phyloP scores from a whole-genome alignment of 1,139 yeast species.

The Pichia sp. region DNA sequence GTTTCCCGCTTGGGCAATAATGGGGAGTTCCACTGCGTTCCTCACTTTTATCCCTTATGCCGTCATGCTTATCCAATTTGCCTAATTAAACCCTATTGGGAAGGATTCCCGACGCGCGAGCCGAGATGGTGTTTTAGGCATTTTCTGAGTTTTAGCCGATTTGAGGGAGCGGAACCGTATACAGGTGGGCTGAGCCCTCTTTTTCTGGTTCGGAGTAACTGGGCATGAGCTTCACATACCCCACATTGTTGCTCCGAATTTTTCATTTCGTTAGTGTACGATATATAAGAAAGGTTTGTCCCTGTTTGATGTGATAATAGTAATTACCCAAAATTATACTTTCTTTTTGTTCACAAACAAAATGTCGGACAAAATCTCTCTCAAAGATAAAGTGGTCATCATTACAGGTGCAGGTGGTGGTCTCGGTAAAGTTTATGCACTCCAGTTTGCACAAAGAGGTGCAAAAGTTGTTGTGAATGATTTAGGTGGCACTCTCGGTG shows the following conservation, averaged over 20 bases:
- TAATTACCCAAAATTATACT: no score
- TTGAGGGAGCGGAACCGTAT: no score
- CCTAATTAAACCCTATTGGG: no score
- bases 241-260: background rate
- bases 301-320: no score
- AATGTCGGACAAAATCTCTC: constrained; percentile 5
- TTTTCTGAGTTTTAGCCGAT: no score
- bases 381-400: constrained; percentile 74
- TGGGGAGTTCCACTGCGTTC: no score
- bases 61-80: no score
- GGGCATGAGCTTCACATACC: background rate
- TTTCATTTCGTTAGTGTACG: background rate
- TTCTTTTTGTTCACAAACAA: no score
- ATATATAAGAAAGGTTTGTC: background rate
- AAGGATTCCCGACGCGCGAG: no score
- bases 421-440: constrained; percentile 81
- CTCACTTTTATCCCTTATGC: no score
- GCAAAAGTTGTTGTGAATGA: constrained; percentile 93
- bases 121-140: no score
- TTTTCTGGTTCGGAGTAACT: background rate
- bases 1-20: no score
- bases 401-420: constrained; percentile 99
- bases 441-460: constrained; percentile 82
- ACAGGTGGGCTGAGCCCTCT: background rate
- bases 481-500: constrained; percentile 76